Evolutionary conservation across 345 rosid species (phyloP).

Genomic region (Salix suchowensis): DNA sequence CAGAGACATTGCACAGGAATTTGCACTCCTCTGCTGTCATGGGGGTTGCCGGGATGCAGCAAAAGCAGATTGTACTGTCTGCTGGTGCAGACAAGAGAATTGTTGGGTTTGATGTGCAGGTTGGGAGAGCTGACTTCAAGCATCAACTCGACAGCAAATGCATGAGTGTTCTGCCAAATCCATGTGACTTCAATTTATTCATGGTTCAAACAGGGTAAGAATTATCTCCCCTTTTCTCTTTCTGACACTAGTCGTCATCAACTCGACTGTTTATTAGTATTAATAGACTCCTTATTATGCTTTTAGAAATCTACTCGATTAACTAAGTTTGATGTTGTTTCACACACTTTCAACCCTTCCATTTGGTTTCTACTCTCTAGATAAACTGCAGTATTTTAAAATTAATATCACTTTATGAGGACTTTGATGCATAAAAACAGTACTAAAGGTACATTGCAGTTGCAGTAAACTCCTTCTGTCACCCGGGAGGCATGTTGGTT

Average conservation of each 20-base stretch:
- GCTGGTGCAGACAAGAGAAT: conserved; percentile 87
- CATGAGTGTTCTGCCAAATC: conserved; percentile 91
- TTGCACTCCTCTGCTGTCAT: conserved; percentile 89
- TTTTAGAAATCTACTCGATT: background rate
- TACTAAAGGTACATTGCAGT: background rate
- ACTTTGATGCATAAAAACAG: background rate
- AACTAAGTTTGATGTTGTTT: background rate
- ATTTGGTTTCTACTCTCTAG: background rate
- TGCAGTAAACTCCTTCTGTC: background rate
- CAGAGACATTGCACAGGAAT: conserved; percentile 63
- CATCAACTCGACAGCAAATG: conserved; percentile 88
- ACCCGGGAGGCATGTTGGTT: background rate
- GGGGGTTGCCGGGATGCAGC: conserved; percentile 89
- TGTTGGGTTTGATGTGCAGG: conserved; percentile 66
- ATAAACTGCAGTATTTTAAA: background rate
- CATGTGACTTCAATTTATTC: conserved; percentile 86
- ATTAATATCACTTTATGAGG: background rate
- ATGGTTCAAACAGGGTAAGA: conserved; percentile 95
- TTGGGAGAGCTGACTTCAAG: conserved; percentile 64
- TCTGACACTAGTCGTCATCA: background rate
- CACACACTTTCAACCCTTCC: background rate
- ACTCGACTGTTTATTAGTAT: background rate
- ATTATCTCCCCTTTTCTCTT: background rate
- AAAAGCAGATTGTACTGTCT: conserved; percentile 67
- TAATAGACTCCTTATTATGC: background rate